phyloP scores from a whole-genome alignment of 2,329 filamentous ascomycete species.

The Talaromyces islandicus region DNA sequence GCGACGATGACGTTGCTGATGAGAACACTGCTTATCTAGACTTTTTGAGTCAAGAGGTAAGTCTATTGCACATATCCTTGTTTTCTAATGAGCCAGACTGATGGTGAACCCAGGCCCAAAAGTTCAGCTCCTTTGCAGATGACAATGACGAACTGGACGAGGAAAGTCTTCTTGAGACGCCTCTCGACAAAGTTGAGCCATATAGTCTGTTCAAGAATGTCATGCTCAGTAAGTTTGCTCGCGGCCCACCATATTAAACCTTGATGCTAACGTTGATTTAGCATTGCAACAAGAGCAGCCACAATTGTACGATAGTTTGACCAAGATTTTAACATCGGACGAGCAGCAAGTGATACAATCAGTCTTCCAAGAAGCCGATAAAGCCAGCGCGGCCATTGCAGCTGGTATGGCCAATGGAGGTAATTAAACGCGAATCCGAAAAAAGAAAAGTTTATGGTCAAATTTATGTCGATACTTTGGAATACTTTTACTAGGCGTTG shows the following conservation, averaged over 20 bases:
- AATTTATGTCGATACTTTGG: neutral
- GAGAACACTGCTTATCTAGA: slow-evolving; percentile 93
- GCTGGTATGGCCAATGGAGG: slow-evolving; percentile 26
- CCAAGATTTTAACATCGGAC: slow-evolving; percentile 69
- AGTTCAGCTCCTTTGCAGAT: slow-evolving; percentile 68
- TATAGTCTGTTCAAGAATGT: slow-evolving; percentile 83
- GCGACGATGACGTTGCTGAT: slow-evolving; percentile 66
- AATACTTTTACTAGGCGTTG: neutral
- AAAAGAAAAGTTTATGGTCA: slow-evolving; percentile 2
- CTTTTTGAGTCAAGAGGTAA: slow-evolving; percentile 85
- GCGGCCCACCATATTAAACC: neutral
- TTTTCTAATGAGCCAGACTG: neutral
- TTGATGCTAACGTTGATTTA: slow-evolving; percentile 37
- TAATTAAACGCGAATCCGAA: neutral
- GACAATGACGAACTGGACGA: slow-evolving; percentile 91
- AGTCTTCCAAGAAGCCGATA: slow-evolving; percentile 67
- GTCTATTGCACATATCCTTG: neutral
- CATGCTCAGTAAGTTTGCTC: slow-evolving; percentile 64
- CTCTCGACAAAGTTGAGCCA: slow-evolving; percentile 89
- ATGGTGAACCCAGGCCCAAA: slow-evolving; percentile 58
- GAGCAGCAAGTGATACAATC: slow-evolving; percentile 76
- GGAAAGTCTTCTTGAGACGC: slow-evolving; percentile 85
- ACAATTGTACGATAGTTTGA: slow-evolving; percentile 76
- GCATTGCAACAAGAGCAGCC: slow-evolving; percentile 87
- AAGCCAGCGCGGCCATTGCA: slow-evolving; percentile 37